Percentiles rank a stretch among this genome's conserved stretches.
phyloP scores from a whole-genome alignment of 1,139 yeast species.

The Casaregolazyma lundiana region DNA sequence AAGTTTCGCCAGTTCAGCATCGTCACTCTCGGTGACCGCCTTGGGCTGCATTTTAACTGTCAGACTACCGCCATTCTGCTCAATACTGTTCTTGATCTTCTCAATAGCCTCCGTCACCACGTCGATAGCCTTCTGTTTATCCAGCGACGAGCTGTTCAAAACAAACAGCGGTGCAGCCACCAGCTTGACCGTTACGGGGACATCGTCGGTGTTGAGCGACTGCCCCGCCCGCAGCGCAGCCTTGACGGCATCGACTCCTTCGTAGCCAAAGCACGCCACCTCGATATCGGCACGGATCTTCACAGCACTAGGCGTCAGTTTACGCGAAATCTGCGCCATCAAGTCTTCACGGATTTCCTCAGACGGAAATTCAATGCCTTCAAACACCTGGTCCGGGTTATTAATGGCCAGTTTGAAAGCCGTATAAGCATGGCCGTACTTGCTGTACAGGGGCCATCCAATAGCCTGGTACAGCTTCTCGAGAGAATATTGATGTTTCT shows the following conservation, averaged over 20 bases:
- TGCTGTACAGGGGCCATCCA: conserved; percentile 97
- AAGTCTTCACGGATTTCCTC: conserved; percentile 72
- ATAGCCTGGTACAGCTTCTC: conserved; percentile 80
- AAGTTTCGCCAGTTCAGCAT: conserved; percentile 92
- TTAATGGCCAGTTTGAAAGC: conserved; percentile 96
- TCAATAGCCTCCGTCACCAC: conserved; percentile 74
- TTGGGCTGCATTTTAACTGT: conserved; percentile 97
- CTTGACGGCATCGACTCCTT: conserved; percentile 97
- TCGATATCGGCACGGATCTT: conserved; percentile 97
- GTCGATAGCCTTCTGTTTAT: conserved; percentile 82
- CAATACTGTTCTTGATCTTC: conserved; percentile 64
- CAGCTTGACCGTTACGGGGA: conserved; percentile 81
- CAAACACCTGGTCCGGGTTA: conserved; percentile 78
- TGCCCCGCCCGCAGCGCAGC: conserved; percentile 86
- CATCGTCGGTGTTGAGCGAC: conserved; percentile 71
- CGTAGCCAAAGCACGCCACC: conserved; percentile 94
- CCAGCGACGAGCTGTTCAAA: conserved; percentile 86
- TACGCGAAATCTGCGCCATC: conserved; percentile 78
- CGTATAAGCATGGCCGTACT: conserved; percentile 95
- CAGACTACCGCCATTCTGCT: conserved; percentile 76
- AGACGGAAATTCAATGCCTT: conserved; percentile 69
- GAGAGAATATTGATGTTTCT: conserved; percentile 82
- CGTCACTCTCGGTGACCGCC: conserved; percentile 98
- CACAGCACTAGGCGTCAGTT: conserved; percentile 96
- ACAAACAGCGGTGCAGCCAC: conserved; percentile 98